Evolutionary conservation across 2,329 filamentous ascomycete genomes (phyloP).

Genomic region (Ilyonectria sp.): DNA sequence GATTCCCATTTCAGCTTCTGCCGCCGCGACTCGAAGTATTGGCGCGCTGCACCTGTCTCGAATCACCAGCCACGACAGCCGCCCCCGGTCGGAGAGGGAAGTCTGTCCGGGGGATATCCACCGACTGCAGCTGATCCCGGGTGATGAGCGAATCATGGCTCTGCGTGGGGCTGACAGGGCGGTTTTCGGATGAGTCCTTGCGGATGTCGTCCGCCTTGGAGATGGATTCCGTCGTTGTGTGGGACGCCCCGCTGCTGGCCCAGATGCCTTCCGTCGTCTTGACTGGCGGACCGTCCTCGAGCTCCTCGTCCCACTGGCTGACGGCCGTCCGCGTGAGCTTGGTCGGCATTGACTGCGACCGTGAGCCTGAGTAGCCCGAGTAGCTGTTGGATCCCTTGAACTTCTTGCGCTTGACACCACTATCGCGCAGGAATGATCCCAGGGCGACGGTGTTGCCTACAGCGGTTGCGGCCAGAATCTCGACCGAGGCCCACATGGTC

Average conservation of each 20-base stretch:
- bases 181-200: constrained; percentile 33
- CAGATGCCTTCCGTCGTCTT: constrained; percentile 47
- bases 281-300: constrained; percentile 31
- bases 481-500: constrained; percentile 87
- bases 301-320: constrained; percentile 47
- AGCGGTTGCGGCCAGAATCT: constrained; percentile 86
- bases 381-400: constrained; percentile 73
- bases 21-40: constrained; percentile 5
- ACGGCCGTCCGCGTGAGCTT: constrained; percentile 38
- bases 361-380: constrained; percentile 46
- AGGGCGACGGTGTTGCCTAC: constrained; percentile 90
- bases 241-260: constrained; percentile 38
- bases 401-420: constrained; percentile 87
- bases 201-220: constrained; percentile 36
- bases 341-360: constrained; percentile 42
- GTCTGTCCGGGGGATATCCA: constrained; percentile 27
- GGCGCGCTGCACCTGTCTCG: constrained; percentile 36
- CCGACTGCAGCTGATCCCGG: constrained; percentile 39
- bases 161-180: constrained; percentile 45
- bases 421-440: constrained; percentile 89
- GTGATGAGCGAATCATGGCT: constrained; percentile 49
- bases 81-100: constrained; percentile 32
- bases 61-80: constrained; percentile 37
- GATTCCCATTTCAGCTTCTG: background rate
- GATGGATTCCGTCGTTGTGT: constrained; percentile 39